Evolutionary conservation across 2,329 filamentous ascomycete species (phyloP).

Genomic region (Aspergillus latus): DNA sequence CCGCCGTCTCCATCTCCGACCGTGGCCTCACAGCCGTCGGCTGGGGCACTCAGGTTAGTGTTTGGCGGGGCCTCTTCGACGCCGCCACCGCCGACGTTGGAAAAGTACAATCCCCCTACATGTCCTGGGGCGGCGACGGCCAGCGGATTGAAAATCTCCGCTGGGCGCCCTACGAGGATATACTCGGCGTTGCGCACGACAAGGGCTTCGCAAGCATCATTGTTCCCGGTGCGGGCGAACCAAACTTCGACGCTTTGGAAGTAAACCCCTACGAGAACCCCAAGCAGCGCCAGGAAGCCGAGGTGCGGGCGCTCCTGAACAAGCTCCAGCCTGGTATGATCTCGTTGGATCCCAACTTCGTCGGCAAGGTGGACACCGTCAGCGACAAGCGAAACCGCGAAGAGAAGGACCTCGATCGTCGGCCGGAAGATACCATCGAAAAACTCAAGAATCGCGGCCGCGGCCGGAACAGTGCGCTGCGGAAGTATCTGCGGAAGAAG

Average conservation of each 20-base stretch:
- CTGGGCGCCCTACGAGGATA: conserved; percentile 95
- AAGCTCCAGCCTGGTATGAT: conserved; percentile 98
- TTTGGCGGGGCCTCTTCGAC: conserved; percentile 89
- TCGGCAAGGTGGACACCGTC: conserved; percentile 81
- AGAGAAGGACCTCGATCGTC: conserved; percentile 76
- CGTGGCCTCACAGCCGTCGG: conserved; percentile 83
- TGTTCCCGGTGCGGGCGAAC: conserved; percentile 90
- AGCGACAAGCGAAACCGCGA: conserved; percentile 73
- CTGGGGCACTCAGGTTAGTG: conserved; percentile 82
- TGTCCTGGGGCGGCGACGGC: conserved; percentile 88
- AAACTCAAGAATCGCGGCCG: conserved; percentile 72
- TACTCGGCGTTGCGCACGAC: conserved; percentile 81
- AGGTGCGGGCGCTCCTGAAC: conserved; percentile 86
- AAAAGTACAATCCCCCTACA: conserved; percentile 84
- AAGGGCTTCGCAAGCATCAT: conserved; percentile 86
- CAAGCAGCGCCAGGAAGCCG: conserved; percentile 88
- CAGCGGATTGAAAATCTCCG: conserved; percentile 74
- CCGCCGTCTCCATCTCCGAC: conserved; percentile 85
- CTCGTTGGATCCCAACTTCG: conserved; percentile 84
- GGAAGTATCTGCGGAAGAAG: conserved; percentile 89
- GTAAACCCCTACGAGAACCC: conserved; percentile 91
- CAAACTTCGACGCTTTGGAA: conserved; percentile 93
- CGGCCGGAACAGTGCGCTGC: conserved; percentile 84
- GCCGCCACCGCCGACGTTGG: conserved; percentile 69
- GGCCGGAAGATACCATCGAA: conserved; percentile 59